Conservation (phyloP, 2,329 filamentous ascomycete species). For the Hypoxylon sp. region DNA sequence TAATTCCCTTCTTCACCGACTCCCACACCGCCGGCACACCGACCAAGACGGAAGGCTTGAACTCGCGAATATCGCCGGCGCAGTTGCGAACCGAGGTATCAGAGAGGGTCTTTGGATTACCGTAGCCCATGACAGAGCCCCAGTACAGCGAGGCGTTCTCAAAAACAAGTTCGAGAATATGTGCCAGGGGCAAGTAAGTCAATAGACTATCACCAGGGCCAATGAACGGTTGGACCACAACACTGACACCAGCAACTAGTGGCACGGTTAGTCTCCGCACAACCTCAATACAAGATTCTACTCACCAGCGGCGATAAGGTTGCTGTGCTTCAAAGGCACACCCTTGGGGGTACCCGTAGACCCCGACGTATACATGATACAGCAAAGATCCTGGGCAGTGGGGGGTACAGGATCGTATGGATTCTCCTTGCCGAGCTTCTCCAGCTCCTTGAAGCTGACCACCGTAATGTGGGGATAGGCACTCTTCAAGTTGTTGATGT, state of each 20-base stretch:
- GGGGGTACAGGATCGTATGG: conserved; percentile 76
- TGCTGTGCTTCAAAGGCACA: conserved; percentile 79
- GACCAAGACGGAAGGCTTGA: conserved; percentile 84
- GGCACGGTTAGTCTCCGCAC: conserved; percentile 29
- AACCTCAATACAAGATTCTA: conserved; percentile 32
- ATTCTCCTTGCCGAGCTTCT: conserved; percentile 69
- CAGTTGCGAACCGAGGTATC: conserved; percentile 86
- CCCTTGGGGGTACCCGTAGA: conserved; percentile 87
- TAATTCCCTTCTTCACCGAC: conserved; percentile 89
- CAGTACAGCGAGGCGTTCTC: conserved; percentile 86
- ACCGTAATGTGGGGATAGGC: conserved; percentile 62
- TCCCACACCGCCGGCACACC: conserved; percentile 93
- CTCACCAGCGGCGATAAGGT: conserved; percentile 79
- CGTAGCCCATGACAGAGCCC: conserved; percentile 91
- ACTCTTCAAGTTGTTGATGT: conserved; percentile 62
- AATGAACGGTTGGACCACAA: conserved; percentile 80
- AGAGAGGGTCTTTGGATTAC: conserved; percentile 86
- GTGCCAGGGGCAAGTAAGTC: conserved; percentile 86
- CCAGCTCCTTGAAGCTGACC: conserved; percentile 64
- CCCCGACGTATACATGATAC: conserved; percentile 79
- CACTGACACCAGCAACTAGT: conserved; percentile 79
- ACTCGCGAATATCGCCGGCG: conserved; percentile 87
- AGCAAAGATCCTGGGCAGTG: conserved; percentile 79
- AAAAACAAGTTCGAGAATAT: conserved; percentile 92
- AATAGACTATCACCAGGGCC: conserved; percentile 82